These are phyloP conservation scores for Hanseniaspora mollemarum DNA, from an alignment of 805 yeast genomes.

Conservation along the genomic window DNA sequence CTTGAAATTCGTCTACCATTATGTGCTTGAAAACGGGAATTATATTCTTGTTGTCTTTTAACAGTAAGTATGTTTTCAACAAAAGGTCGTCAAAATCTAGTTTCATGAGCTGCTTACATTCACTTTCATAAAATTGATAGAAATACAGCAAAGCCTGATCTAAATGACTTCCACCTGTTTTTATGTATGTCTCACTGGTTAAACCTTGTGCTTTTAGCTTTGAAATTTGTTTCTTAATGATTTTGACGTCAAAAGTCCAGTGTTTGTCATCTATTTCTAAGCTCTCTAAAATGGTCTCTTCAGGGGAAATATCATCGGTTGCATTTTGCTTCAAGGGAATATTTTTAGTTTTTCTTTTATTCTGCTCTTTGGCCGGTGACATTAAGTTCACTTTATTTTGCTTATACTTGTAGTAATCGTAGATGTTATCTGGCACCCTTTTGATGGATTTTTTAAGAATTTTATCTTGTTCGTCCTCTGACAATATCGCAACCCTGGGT, in stretches of 20 bases:
- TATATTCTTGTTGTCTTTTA: conserved; percentile 34
- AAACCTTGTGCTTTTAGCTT: conserved; percentile 45
- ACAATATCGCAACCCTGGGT: conserved; percentile 43
- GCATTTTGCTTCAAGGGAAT: conserved; percentile 16
- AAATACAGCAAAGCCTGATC: conserved; percentile 31
- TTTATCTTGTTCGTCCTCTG: conserved; percentile 45
- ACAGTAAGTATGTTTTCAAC: conserved; percentile 40
- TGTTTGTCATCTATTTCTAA: conserved; percentile 19
- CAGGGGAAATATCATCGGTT: conserved; percentile 7
- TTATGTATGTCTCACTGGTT: conserved; percentile 33
- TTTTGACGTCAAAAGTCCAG: conserved; percentile 35
- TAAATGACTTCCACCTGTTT: conserved; percentile 21
- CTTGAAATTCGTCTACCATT: conserved; percentile 90
- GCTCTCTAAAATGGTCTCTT: conserved; percentile 4
- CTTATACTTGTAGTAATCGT: conserved; percentile 27
- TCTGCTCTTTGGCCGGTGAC: conserved; percentile 17
- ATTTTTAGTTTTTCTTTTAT: conserved; percentile 21
- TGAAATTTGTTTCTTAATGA: conserved; percentile 40
- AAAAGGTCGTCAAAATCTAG: conserved; percentile 82
- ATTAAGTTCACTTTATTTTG: conserved; percentile 25
- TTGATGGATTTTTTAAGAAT: conserved; percentile 31
- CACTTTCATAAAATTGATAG: conserved; percentile 44
- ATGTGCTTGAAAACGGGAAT: conserved; percentile 51
- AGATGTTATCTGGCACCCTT: conserved; percentile 27
- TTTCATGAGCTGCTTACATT: conserved; percentile 34